A percentile compares a stretch with the other conserved stretches of the same genome.
Conservation (phyloP, 768 basidiomycete genomes). For the Leccinum variicolor region DNA sequence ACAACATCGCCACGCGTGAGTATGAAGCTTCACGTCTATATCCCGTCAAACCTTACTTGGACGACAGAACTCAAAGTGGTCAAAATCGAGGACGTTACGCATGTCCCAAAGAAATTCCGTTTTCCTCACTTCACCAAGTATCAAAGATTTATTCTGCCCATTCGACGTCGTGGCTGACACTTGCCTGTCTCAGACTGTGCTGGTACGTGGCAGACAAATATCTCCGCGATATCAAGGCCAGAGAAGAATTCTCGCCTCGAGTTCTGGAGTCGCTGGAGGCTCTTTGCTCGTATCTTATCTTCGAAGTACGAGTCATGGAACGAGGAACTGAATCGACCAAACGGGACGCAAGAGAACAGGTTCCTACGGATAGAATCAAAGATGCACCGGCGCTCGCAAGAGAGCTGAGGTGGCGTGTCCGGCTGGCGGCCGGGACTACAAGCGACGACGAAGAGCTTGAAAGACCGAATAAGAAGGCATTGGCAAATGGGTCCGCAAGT, state of each 20-base stretch:
- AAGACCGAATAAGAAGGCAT: constrained; percentile 21
- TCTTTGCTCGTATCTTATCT: constrained; percentile 76
- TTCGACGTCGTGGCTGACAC: constrained; percentile 3
- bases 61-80: constrained; percentile 77
- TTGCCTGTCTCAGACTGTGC: constrained; percentile 54
- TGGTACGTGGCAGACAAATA: constrained; percentile 90
- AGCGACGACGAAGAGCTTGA: constrained; percentile 65
- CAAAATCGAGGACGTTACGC: constrained; percentile 88
- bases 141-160: constrained; percentile 21
- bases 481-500: constrained; percentile 25
- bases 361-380: constrained; percentile 77
- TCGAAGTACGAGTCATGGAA: constrained; percentile 72
- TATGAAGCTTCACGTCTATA: constrained; percentile 1
- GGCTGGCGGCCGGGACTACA: constrained; percentile 52
- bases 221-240: constrained; percentile 63
- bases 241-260: constrained; percentile 50
- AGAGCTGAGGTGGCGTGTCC: constrained; percentile 83
- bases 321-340: constrained; percentile 65
- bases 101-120: constrained; percentile 89
- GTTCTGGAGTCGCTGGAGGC: constrained; percentile 68
- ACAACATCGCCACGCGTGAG: constrained; percentile 82
- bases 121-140: constrained; percentile 82
- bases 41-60: constrained; percentile 9
- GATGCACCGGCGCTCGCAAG: constrained; percentile 79
- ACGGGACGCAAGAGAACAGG: constrained; percentile 76